A percentile compares a stretch with the other conserved stretches of the same genome.
Evolutionary conservation across 2,329 filamentous ascomycete species (phyloP).

Genomic region (Zalaria obscura): DNA sequence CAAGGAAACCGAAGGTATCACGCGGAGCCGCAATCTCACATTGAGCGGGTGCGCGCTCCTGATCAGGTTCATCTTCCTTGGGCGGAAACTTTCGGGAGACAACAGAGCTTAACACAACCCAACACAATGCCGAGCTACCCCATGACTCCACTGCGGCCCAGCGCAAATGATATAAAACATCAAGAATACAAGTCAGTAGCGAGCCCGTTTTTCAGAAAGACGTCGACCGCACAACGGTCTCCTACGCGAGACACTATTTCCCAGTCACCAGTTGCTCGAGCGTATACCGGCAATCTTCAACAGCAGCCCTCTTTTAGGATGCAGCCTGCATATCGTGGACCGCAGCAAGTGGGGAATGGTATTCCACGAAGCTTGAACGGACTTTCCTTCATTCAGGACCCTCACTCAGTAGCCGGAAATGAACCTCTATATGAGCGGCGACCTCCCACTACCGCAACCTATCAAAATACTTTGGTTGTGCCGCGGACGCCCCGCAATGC

Average conservation of each 20-base stretch:
- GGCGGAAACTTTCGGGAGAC: no score
- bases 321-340: background rate
- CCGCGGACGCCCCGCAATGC: constrained; percentile 6
- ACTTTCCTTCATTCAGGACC: constrained; percentile 21
- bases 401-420: constrained; percentile 8
- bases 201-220: constrained; percentile 24
- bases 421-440: constrained; percentile 1
- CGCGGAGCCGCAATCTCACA: no score
- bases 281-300: background rate
- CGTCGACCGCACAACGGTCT: background rate
- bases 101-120: no score
- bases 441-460: background rate
- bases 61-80: no score
- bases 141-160: no score
- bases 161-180: no score
- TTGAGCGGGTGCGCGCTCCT: no score
- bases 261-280: no score
- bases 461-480: background rate
- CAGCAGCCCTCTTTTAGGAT: background rate
- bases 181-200: constrained; percentile 12
- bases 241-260: background rate
- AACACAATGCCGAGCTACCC: no score
- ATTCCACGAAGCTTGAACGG: constrained; percentile 15
- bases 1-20: no score
- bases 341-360: background rate